These are phyloP conservation scores for Psophocarpus tetragonolobus DNA, from an alignment of 306 rosid genomes.

Conservation along the genomic window DNA sequence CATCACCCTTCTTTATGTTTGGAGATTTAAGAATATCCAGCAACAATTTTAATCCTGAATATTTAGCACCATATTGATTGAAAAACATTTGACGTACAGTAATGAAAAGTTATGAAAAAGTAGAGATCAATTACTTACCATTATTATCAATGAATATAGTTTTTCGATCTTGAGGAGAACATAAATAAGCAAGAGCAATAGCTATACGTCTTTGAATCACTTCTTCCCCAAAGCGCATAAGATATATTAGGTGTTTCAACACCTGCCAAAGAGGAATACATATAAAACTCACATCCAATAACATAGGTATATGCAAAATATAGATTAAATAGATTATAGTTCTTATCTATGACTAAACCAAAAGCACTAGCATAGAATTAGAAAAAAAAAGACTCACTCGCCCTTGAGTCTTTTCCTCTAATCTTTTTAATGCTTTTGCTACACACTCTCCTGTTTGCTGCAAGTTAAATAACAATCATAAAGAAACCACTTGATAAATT, in stretches of 20 bases:
- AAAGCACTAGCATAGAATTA: not conserved
- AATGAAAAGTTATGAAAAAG: not conserved
- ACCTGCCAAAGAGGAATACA: constrained; percentile 54
- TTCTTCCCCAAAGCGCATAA: constrained; percentile 70
- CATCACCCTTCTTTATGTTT: constrained; percentile 62
- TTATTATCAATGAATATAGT: constrained; percentile 70
- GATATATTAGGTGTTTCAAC: constrained; percentile 64
- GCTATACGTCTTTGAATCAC: constrained; percentile 64
- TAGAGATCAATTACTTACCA: constrained; percentile 45
- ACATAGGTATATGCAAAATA: not conserved
- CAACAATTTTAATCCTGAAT: constrained; percentile 80
- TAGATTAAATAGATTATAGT: not conserved
- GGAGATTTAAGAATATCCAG: constrained; percentile 70
- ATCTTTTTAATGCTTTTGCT: constrained; percentile 75
- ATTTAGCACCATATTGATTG: constrained; percentile 14
- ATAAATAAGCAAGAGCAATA: constrained; percentile 90
- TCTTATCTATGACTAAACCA: not conserved
- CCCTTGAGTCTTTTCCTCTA: constrained; percentile 85
- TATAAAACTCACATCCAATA: not conserved
- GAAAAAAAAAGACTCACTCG: constrained; percentile 61
- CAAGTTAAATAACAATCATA: constrained; percentile 31
- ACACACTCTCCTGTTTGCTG: constrained; percentile 91
- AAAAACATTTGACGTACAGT: not conserved
- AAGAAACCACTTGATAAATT: constrained; percentile 1
- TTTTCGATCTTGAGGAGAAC: constrained; percentile 68